These are phyloP conservation scores for Wickerhamiella pararugosa DNA, from an alignment of 1,139 yeast species.

Conservation along the genomic window DNA sequence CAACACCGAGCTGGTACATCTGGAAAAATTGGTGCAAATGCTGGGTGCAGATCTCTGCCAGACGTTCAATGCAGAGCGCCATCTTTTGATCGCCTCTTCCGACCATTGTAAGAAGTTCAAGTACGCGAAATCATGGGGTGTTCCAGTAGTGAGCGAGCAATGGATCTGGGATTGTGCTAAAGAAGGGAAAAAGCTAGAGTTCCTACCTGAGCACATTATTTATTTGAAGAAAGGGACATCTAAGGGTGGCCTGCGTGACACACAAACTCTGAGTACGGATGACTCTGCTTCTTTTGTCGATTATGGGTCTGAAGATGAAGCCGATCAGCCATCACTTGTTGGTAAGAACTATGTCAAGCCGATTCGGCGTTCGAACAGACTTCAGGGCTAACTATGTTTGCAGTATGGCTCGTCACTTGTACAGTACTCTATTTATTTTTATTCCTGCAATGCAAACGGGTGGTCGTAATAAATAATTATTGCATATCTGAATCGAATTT, in stretches of 20 bases:
- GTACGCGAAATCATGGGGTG: conserved; percentile 40
- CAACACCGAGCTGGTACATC: conserved; percentile 68
- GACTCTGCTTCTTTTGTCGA: background rate
- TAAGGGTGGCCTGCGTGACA: background rate
- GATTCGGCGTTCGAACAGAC: background rate
- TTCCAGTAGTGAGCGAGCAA: conserved; percentile 39
- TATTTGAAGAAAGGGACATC: background rate
- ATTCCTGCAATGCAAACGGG: too few species aligned
- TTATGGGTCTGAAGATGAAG: conserved; percentile 4
- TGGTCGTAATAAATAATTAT: too few species aligned
- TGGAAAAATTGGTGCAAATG: conserved; percentile 42
- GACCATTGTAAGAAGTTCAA: conserved; percentile 28
- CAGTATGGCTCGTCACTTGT: background rate
- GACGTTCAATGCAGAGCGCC: conserved; percentile 41
- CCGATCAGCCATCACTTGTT: background rate
- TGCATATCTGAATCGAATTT: too few species aligned
- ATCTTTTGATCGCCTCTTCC: conserved; percentile 48
- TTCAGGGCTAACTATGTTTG: background rate
- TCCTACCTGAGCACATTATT: background rate
- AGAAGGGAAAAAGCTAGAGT: conserved; percentile 16
- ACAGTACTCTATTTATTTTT: too few species aligned
- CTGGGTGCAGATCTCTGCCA: conserved; percentile 35
- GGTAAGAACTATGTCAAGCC: conserved; percentile 1
- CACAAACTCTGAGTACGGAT: background rate
- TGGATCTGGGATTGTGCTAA: conserved; percentile 36